Evolutionary conservation across 208 protist species (phyloP).

Genomic region (Wallacemonas rigidus): DNA sequence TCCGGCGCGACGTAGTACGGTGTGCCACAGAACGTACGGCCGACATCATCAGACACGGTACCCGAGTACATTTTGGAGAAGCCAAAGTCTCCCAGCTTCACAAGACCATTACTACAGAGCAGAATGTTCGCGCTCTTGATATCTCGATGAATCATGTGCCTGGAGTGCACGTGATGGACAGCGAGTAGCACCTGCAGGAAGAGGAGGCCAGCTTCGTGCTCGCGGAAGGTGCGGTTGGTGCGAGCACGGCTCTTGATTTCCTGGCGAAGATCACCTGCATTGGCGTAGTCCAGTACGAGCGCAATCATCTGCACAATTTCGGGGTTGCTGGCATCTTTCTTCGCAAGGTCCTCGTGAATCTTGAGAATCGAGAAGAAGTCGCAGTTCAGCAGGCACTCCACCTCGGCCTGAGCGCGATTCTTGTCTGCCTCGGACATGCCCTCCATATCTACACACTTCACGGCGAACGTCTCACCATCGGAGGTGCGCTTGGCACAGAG

Average conservation of each 20-base stretch:
- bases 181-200: slow-evolving; percentile 82
- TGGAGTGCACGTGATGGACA: slow-evolving; percentile 81
- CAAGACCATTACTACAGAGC: slow-evolving; percentile 70
- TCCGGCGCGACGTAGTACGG: slow-evolving; percentile 94
- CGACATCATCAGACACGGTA: slow-evolving; percentile 57
- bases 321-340: slow-evolving; percentile 48
- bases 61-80: slow-evolving; percentile 68
- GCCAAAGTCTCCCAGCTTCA: slow-evolving; percentile 90
- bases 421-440: slow-evolving; percentile 80
- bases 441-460: slow-evolving; percentile 75
- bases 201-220: slow-evolving; percentile 70
- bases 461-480: slow-evolving; percentile 58
- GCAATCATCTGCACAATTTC: slow-evolving; percentile 68
- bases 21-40: slow-evolving; percentile 80
- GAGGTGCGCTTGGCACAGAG: slow-evolving; percentile 60
- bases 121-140: slow-evolving; percentile 90
- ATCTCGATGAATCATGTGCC: slow-evolving; percentile 87
- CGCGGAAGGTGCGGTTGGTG: slow-evolving; percentile 41
- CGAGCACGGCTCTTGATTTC: slow-evolving; percentile 68
- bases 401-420: slow-evolving; percentile 63
- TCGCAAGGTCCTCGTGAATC: slow-evolving; percentile 72
- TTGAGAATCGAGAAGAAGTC: slow-evolving; percentile 84
- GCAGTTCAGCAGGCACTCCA: slow-evolving; percentile 73
- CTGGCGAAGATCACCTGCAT: slow-evolving; percentile 81
- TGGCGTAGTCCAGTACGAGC: slow-evolving; percentile 83